A percentile compares a stretch with the other conserved stretches of the same genome.
These are phyloP conservation scores for Stentor roeselii DNA, from an alignment of 73 alveolate genomes.

Conservation along the genomic window DNA sequence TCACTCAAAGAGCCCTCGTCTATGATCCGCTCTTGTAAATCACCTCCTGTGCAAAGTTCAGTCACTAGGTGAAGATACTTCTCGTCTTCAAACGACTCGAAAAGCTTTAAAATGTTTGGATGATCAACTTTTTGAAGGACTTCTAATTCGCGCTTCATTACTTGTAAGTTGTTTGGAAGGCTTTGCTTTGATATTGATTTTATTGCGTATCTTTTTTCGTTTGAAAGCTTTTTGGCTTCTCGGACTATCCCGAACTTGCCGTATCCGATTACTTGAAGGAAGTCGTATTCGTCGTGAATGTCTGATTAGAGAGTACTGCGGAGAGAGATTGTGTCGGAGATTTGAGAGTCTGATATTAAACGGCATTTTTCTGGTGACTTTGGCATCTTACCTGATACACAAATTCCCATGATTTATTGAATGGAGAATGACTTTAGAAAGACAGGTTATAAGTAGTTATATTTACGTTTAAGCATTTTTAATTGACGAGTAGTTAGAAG, in stretches of 20 bases:
- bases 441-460: too few relatives aligned
- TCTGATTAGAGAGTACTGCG: background rate
- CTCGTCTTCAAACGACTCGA: slow-evolving; percentile 68
- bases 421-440: too few relatives aligned
- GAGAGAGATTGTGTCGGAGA: background rate
- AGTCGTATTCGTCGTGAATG: slow-evolving; percentile 3
- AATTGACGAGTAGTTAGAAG: slow-evolving; percentile 23
- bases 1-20: slow-evolving; percentile 15
- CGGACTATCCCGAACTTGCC: slow-evolving; percentile 13
- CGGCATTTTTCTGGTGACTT: background rate
- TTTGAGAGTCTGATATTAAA: background rate
- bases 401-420: slow-evolving; percentile 1
- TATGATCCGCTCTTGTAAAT: slow-evolving; percentile 25
- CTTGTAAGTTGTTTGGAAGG: background rate
- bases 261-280: slow-evolving; percentile 17
- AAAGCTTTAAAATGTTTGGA: slow-evolving; percentile 73
- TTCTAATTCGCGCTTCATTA: slow-evolving; percentile 10
- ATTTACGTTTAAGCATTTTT: slow-evolving; percentile 18
- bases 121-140: slow-evolving; percentile 44
- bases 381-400: background rate
- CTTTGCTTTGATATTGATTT: slow-evolving; percentile 5
- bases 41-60: slow-evolving; percentile 65
- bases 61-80: slow-evolving; percentile 54
- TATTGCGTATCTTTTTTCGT: background rate
- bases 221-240: background rate